A percentile compares a stretch with the other conserved stretches of the same genome.
Evolutionary conservation across 2,329 filamentous ascomycete species (phyloP).

Genomic region (Aspergillus fructus): DNA sequence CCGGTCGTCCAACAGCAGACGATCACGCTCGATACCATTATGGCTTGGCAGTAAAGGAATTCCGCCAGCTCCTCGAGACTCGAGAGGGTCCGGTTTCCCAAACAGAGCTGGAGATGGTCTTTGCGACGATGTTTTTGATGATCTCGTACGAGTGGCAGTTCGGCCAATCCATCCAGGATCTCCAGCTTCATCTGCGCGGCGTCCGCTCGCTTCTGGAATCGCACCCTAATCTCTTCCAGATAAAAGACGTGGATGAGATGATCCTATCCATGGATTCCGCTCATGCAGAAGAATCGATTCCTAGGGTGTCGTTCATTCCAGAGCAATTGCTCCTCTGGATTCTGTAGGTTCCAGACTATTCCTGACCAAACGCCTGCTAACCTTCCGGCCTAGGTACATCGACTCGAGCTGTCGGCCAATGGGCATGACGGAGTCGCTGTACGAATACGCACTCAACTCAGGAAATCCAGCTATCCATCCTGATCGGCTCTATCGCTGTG

Average conservation of each 20-base stretch:
- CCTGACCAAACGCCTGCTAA: background rate
- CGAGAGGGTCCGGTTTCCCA: slow-evolving; percentile 27
- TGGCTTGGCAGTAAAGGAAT: slow-evolving; percentile 37
- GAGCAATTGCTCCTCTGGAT: slow-evolving; percentile 38
- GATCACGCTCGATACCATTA: slow-evolving; percentile 37
- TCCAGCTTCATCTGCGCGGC: slow-evolving; percentile 37
- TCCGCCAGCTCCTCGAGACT: slow-evolving; percentile 34
- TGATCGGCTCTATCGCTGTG: slow-evolving; percentile 34
- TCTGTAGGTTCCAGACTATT: slow-evolving; percentile 23
- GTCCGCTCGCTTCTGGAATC: slow-evolving; percentile 37
- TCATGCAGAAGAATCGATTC: slow-evolving; percentile 3
- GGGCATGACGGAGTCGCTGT: slow-evolving; percentile 30
- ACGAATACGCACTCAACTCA: slow-evolving; percentile 33
- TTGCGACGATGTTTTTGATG: slow-evolving; percentile 39
- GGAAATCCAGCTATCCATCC: slow-evolving; percentile 32
- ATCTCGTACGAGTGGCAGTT: slow-evolving; percentile 38
- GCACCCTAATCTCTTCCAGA: slow-evolving; percentile 32
- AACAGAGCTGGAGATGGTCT: slow-evolving; percentile 33
- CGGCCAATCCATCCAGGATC: slow-evolving; percentile 33
- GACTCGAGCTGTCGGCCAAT: slow-evolving; percentile 29
- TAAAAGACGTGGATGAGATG: slow-evolving; percentile 30
- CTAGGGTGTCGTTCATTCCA: slow-evolving; percentile 34
- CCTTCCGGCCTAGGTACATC: slow-evolving; percentile 24
- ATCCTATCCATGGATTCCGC: slow-evolving; percentile 23
- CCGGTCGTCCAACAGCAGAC: slow-evolving; percentile 29